Percentiles rank a stretch among this genome's conserved stretches.
Evolutionary conservation across 495 filamentous ascomycete genomes (phyloP).

Genomic region (Aspergillus ostianus): DNA sequence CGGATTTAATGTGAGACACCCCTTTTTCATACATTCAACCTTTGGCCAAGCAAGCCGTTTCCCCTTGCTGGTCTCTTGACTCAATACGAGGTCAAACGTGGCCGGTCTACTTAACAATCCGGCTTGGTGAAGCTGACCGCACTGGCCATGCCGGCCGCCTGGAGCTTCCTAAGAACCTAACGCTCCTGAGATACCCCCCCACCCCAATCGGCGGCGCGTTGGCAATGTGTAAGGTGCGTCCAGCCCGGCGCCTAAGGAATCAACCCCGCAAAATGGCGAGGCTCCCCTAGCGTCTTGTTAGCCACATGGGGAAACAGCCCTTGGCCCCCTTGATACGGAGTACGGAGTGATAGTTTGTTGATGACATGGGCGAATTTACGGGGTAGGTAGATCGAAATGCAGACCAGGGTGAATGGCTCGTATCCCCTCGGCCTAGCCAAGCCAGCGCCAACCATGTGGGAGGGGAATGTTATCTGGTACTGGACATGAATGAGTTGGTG

Average conservation of each 20-base stretch:
- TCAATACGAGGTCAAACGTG: neutral
- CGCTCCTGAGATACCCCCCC: neutral
- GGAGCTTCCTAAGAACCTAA: neutral
- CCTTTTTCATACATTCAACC: too few species aligned
- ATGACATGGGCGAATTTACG: neutral
- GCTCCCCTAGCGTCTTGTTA: neutral
- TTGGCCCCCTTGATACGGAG: neutral
- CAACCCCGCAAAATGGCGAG: neutral
- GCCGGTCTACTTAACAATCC: neutral
- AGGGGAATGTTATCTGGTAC: neutral
- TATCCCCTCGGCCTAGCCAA: neutral
- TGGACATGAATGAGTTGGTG: neutral
- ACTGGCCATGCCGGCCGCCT: neutral
- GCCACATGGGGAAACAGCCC: neutral
- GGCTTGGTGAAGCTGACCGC: neutral
- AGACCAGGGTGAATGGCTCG: neutral
- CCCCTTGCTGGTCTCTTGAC: neutral
- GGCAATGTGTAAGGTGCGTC: neutral
- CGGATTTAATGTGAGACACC: too few species aligned
- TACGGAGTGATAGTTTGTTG: too few species aligned
- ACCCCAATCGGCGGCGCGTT: neutral
- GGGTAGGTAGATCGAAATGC: neutral
- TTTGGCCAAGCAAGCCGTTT: too few species aligned
- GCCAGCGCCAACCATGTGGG: neutral
- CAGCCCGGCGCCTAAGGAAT: neutral